Conservation (phyloP, 805 yeast species). For the Hanseniaspora osmophila region DNA sequence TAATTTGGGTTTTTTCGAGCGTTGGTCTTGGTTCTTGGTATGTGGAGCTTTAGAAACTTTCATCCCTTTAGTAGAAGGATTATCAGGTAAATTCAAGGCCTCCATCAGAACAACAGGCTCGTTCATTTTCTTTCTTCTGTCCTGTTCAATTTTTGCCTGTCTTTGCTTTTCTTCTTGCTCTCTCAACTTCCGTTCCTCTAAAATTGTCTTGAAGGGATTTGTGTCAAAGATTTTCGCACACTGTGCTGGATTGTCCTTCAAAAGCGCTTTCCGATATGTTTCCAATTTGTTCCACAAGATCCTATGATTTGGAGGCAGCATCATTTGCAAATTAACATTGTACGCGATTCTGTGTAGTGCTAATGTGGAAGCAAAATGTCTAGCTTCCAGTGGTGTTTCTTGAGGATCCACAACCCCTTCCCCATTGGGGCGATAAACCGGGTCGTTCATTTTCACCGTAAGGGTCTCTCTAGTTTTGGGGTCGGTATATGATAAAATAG, state of each 20-base stretch:
- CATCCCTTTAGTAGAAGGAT: slow-evolving; percentile 2
- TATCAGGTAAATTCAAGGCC: neutral
- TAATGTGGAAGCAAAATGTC: slow-evolving; percentile 82
- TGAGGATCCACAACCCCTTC: slow-evolving; percentile 41
- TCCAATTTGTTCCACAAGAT: slow-evolving; percentile 68
- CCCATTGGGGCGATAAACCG: slow-evolving; percentile 26
- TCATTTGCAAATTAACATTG: slow-evolving; percentile 73
- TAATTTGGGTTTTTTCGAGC: neutral
- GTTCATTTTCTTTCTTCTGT: slow-evolving; percentile 9
- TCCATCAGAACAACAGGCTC: slow-evolving; percentile 10
- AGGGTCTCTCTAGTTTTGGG: slow-evolving; percentile 68
- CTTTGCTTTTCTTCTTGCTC: slow-evolving; percentile 33
- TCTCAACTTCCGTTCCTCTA: slow-evolving; percentile 39
- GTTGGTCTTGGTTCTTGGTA: slow-evolving; percentile 1
- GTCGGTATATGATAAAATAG: slow-evolving; percentile 53
- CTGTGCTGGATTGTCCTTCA: slow-evolving; percentile 26
- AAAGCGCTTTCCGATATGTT: slow-evolving; percentile 35
- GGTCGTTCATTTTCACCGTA: slow-evolving; percentile 38
- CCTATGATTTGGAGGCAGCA: slow-evolving; percentile 71
- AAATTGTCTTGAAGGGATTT: slow-evolving; percentile 61
- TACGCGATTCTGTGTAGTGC: slow-evolving; percentile 69
- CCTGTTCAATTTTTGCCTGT: slow-evolving; percentile 32
- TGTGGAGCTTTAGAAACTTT: slow-evolving; percentile 7
- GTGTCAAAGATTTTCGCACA: slow-evolving; percentile 44
- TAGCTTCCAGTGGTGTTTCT: slow-evolving; percentile 75